A percentile compares a stretch with the other conserved stretches of the same genome.
These are phyloP conservation scores for Phytophthora hibernalis DNA, from an alignment of 352 stramenopile genomes.

Conservation along the genomic window DNA sequence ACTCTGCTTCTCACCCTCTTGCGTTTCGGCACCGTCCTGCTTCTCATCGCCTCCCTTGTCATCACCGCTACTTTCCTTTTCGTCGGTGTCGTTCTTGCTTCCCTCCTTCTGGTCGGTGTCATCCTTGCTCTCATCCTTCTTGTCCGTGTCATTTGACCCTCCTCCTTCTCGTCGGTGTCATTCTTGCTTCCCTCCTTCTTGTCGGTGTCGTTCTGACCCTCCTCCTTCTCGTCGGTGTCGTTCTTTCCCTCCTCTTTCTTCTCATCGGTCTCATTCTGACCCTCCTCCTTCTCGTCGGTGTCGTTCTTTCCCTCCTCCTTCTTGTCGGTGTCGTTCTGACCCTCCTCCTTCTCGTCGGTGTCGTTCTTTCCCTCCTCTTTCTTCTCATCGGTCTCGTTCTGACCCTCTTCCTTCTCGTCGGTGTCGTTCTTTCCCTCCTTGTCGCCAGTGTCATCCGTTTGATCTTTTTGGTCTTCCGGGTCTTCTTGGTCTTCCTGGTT, in stretches of 20 bases:
- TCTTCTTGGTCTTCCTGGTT: not conserved
- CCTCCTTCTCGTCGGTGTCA: not conserved
- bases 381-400: not conserved
- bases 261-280: no score
- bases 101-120: not conserved
- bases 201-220: not conserved
- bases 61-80: not conserved
- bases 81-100: not conserved
- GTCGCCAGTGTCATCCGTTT: not conserved
- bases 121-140: not conserved
- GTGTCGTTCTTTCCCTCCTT: constrained; percentile 2
- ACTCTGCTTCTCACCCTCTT: constrained; percentile 9
- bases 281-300: not conserved
- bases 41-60: not conserved
- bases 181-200: not conserved
- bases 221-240: not conserved
- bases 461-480: not conserved
- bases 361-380: not conserved
- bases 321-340: not conserved
- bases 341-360: not conserved
- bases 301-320: not conserved
- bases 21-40: constrained; percentile 1
- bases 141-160: not conserved
- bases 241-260: constrained; percentile 1
- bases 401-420: constrained; percentile 1